phyloP scores from a whole-genome alignment of 2,329 filamentous ascomycete genomes.

The Aspergillus puulaauensis region DNA sequence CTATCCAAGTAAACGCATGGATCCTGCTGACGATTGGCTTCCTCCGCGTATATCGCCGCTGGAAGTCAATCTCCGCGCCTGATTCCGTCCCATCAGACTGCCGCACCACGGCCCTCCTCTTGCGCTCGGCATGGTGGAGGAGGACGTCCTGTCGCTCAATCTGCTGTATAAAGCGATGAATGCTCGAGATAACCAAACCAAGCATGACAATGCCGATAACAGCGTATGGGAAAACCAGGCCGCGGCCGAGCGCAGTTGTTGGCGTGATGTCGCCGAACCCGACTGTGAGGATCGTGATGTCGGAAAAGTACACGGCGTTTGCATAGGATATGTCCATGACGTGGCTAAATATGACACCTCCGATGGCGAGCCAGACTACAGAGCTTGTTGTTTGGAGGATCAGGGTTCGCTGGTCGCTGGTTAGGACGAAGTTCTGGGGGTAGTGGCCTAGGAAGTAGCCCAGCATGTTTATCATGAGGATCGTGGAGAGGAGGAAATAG shows the following conservation, averaged over 20 bases:
- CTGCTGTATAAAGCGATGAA: conserved; percentile 65
- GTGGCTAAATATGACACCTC: conserved; percentile 70
- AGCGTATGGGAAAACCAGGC: conserved; percentile 78
- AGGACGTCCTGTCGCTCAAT: conserved; percentile 42
- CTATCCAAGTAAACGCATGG: conserved; percentile 12
- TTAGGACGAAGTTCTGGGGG: conserved; percentile 73
- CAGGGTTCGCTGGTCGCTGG: conserved; percentile 77
- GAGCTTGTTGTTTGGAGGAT: conserved; percentile 90
- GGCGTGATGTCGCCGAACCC: conserved; percentile 65
- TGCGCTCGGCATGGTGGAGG: conserved; percentile 56
- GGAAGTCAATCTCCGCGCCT: conserved; percentile 5
- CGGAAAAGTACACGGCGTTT: conserved; percentile 77
- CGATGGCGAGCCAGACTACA: conserved; percentile 75
- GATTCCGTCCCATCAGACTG: conserved; percentile 37
- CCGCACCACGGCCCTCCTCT: conserved; percentile 54
- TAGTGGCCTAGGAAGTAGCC: conserved; percentile 76
- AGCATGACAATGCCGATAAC: conserved; percentile 81
- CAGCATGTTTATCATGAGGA: conserved; percentile 76
- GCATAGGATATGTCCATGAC: conserved; percentile 75
- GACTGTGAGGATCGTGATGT: conserved; percentile 64
- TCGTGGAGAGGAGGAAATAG: conserved; percentile 74
- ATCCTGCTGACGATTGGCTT: conserved; percentile 25
- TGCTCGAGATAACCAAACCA: conserved; percentile 78
- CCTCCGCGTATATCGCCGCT: conserved; percentile 7
- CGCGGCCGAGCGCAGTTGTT: conserved; percentile 52